Percentiles rank a stretch among this genome's conserved stretches.
Evolutionary conservation across 1,139 yeast genomes (phyloP).

Genomic region (Kurtzmaniella quercitrusa): DNA sequence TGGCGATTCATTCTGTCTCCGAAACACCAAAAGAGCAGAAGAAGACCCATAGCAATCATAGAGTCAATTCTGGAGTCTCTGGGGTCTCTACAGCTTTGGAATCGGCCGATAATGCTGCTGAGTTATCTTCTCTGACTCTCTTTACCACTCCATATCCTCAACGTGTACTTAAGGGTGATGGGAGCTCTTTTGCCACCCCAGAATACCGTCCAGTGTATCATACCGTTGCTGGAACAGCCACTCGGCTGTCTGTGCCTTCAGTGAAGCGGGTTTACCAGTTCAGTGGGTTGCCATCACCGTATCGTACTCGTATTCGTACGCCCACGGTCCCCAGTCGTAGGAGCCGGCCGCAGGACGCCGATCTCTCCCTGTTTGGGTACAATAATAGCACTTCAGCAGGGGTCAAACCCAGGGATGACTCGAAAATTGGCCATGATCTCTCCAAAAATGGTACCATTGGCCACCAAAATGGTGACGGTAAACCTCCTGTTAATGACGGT

Average conservation of each 20-base stretch:
- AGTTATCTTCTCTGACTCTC: constrained; percentile 6
- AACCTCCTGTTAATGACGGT: not conserved
- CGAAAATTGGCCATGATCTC: not conserved
- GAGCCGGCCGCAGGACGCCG: constrained; percentile 8
- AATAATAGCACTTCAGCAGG: constrained; percentile 7
- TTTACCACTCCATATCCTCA: constrained; percentile 20
- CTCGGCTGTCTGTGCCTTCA: constrained; percentile 22
- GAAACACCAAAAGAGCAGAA: not conserved
- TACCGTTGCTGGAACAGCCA: constrained; percentile 18
- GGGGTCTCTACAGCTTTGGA: not conserved
- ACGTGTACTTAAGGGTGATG: constrained; percentile 16
- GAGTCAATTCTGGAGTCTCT: not conserved
- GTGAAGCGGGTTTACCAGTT: constrained; percentile 56
- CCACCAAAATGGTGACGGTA: constrained; percentile 12
- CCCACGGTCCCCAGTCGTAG: constrained; percentile 16
- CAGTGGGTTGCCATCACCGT: constrained; percentile 63
- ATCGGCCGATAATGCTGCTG: not conserved
- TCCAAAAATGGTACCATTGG: constrained; percentile 7
- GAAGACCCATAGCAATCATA: not conserved
- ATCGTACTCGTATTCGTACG: constrained; percentile 46
- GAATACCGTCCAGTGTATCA: constrained; percentile 40
- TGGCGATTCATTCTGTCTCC: not conserved
- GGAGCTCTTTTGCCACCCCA: constrained; percentile 26
- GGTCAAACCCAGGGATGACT: constrained; percentile 4
- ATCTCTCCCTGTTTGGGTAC: constrained; percentile 2